Base-by-base conservation (phyloP, 805 yeast genomes). In the Groenewaldozyma salmanticensis region DNA sequence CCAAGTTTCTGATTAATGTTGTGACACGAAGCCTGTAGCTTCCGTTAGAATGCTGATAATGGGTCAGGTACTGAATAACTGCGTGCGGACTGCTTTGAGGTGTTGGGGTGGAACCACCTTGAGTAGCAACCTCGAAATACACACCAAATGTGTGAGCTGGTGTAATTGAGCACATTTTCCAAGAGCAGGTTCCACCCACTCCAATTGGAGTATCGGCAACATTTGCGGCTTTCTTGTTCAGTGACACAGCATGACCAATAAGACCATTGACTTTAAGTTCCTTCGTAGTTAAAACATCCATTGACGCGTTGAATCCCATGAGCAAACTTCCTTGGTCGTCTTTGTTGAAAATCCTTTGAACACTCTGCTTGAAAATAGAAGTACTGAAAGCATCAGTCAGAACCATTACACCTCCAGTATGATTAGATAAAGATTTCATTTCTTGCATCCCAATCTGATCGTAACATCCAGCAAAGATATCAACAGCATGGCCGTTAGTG, bases 361-460 rank as follows among this genome's bases (percentile, higher is more conserved):
- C 84, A 16, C 94, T 80, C 64, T 87, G 94, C 60, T 86, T 86
- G 71, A 88, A 88, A 51, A 88, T 87, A 11, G 96, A 79, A 6
- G 96, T 88, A 33, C 92, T 85, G 68, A 88, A 88, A 7, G 96
- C 86, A 68, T 88, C 97, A 2, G 94, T 73, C 52, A 88, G 77
- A 32, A 88, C 75, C 47, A 90, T 66, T 18, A 81, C 79, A 64
- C 97, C 97, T 50, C 96, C 96, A 11, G 96, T 87, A 51, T 74
- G 70, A 61, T 83, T 81, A 44, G 92, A 75, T 48, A 88, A 67
- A 40, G 81, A 71, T 62, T 85, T 81, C 96, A 88, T 87, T 66
- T 88, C 97, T 51, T 79, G 79, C 71, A 88, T 76, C 59, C 97
- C 97, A 47, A 87, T 81, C 70, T 88, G 97, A 65, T 88, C 97